These are phyloP conservation scores for Bromus sterilis DNA, from an alignment of 176 grass and related monocot genomes.

Conservation along the genomic window DNA sequence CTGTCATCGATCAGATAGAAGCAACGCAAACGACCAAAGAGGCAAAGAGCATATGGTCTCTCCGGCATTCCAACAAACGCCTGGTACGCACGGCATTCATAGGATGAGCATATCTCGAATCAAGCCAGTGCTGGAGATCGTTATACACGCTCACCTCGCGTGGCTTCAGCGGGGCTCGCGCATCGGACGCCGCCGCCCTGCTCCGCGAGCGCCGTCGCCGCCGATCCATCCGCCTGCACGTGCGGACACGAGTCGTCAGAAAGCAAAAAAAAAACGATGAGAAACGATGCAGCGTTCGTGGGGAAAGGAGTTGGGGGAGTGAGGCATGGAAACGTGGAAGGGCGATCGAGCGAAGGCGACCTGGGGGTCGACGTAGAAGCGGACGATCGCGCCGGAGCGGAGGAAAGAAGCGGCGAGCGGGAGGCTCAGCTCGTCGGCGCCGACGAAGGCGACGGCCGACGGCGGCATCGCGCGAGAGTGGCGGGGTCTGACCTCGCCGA, in stretches of 20 bases:
- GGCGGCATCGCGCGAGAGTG: slow-evolving; percentile 28
- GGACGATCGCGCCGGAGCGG: slow-evolving; percentile 56
- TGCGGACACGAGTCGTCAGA: neutral
- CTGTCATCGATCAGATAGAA: slow-evolving; percentile 7
- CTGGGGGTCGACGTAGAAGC: slow-evolving; percentile 28
- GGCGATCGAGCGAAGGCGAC: neutral
- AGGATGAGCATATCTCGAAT: neutral
- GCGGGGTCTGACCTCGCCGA: slow-evolving; percentile 16
- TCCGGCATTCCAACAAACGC: slow-evolving; percentile 15
- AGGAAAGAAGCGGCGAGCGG: slow-evolving; percentile 54
- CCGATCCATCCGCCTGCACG: slow-evolving; percentile 30
- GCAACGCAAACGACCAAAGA: no score
- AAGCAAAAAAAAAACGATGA: no score
- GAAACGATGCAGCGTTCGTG: no score
- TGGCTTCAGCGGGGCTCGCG: slow-evolving; percentile 38
- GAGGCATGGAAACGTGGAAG: no score
- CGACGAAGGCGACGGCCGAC: slow-evolving; percentile 52
- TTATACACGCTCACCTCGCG: slow-evolving; percentile 28
- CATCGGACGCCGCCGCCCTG: slow-evolving; percentile 27
- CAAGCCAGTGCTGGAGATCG: neutral
- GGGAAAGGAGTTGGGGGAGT: neutral
- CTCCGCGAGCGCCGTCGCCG: slow-evolving; percentile 20
- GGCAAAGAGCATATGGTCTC: neutral
- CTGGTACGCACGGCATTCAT: neutral
- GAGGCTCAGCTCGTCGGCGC: slow-evolving; percentile 37